Evolutionary conservation across 768 basidiomycete species (phyloP).

Genomic region (Suillus subaureus): DNA sequence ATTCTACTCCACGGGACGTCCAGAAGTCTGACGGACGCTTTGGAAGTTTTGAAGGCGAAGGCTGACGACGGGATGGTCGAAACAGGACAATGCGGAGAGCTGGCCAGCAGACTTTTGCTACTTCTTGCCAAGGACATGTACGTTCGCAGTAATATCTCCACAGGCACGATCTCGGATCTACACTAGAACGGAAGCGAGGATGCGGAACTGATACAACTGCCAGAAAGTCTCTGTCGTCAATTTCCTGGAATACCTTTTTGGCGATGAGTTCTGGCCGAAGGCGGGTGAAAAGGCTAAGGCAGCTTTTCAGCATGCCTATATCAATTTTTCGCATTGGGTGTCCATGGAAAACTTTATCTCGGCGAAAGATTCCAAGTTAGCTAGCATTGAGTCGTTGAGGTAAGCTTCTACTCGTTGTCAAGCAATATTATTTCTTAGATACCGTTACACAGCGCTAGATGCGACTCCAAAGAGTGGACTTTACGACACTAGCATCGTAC

Average conservation of each 20-base stretch:
- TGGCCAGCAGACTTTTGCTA: constrained; percentile 14
- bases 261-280: constrained; percentile 2
- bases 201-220: constrained; percentile 12
- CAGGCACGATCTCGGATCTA: neutral
- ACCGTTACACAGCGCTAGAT: neutral
- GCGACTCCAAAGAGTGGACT: constrained; percentile 4
- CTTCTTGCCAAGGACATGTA: constrained; percentile 14
- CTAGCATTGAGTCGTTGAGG: neutral
- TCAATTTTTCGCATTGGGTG: constrained; percentile 7
- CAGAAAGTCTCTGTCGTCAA: constrained; percentile 15
- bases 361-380: neutral
- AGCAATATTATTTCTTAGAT: neutral
- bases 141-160: constrained; percentile 3
- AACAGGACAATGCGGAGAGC: constrained; percentile 13
- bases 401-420: neutral
- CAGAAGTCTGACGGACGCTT: neutral
- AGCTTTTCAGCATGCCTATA: constrained; percentile 12
- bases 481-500: constrained; percentile 19
- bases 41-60: neutral
- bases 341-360: neutral
- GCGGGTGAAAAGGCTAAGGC: constrained; percentile 7
- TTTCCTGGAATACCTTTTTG: constrained; percentile 19
- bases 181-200: neutral
- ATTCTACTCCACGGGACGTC: constrained; percentile 3
- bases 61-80: constrained; percentile 13